Conservation (phyloP, 768 basidiomycete genomes). For the Amanita polypyramis region DNA sequence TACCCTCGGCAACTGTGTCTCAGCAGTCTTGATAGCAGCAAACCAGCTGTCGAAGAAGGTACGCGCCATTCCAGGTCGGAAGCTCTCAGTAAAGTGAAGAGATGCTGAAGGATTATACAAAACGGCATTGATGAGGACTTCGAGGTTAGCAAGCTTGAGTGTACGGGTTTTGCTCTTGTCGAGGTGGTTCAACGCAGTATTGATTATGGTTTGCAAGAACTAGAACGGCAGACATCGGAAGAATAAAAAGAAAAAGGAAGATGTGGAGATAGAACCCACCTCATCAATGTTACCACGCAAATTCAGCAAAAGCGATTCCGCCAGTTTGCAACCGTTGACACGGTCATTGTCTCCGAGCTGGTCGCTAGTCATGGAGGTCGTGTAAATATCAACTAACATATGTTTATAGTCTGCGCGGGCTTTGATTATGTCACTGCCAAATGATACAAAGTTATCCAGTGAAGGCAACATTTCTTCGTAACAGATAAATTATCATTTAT, state of each 20-base stretch:
- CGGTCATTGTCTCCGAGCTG: slow-evolving; percentile 78
- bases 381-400: slow-evolving; percentile 79
- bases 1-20: slow-evolving; percentile 61
- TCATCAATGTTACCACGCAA: slow-evolving; percentile 72
- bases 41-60: slow-evolving; percentile 87
- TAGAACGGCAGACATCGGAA: slow-evolving; percentile 15
- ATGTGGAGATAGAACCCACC: slow-evolving; percentile 29
- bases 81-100: slow-evolving; percentile 61
- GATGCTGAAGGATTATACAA: slow-evolving; percentile 77
- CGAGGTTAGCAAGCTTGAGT: slow-evolving; percentile 68
- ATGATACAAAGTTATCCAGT: slow-evolving; percentile 83
- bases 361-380: slow-evolving; percentile 54
- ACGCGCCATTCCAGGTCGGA: slow-evolving; percentile 48
- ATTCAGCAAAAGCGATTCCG: slow-evolving; percentile 74
- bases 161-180: slow-evolving; percentile 52
- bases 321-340: slow-evolving; percentile 77
- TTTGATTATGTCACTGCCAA: slow-evolving; percentile 69
- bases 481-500: not conserved
- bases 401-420: slow-evolving; percentile 62
- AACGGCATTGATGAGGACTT: slow-evolving; percentile 74
- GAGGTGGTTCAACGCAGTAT: slow-evolving; percentile 45
- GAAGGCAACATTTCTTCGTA: slow-evolving; percentile 74
- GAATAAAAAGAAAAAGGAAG: not conserved
- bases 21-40: slow-evolving; percentile 45
- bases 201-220: slow-evolving; percentile 58